Evolutionary conservation across 2,329 filamentous ascomycete species (phyloP).

Genomic region (Colletotrichum sojae): DNA sequence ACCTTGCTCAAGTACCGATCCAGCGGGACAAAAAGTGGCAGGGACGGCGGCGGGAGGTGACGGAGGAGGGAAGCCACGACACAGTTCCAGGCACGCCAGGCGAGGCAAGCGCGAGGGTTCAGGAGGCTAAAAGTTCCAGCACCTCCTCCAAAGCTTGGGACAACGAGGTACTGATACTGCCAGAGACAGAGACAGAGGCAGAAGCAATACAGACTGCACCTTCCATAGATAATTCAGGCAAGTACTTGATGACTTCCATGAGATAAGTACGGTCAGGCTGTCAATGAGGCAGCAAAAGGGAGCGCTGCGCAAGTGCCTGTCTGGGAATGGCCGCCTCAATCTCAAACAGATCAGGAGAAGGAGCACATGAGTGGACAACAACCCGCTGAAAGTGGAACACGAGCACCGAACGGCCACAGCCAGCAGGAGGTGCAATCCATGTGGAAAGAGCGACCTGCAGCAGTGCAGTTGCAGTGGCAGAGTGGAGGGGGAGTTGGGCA

Average conservation of each 20-base stretch:
- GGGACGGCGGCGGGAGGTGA: slow-evolving; percentile 26
- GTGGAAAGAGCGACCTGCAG: slow-evolving; percentile 17
- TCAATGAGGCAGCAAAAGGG: neutral
- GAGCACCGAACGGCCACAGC: neutral
- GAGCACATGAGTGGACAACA: neutral
- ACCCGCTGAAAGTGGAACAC: neutral
- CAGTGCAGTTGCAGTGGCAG: neutral
- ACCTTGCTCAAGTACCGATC: neutral
- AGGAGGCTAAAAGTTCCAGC: too few relatives aligned
- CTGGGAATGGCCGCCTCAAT: slow-evolving; percentile 19
- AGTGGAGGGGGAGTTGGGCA: neutral
- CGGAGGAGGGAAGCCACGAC: slow-evolving; percentile 10
- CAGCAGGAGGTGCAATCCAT: too few relatives aligned
- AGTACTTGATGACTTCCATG: too few relatives aligned
- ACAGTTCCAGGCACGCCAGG: too few relatives aligned
- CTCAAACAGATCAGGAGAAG: slow-evolving; percentile 33
- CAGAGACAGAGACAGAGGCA: too few relatives aligned
- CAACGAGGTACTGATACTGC: neutral
- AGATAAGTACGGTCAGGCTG: too few relatives aligned
- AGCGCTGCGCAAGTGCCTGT: slow-evolving; percentile 1
- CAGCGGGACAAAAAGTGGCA: slow-evolving; percentile 1
- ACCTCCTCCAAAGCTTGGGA: too few relatives aligned
- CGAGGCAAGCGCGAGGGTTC: too few relatives aligned
- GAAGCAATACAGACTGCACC: too few relatives aligned
- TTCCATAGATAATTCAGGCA: too few relatives aligned